phyloP scores from a whole-genome alignment of 179 eudicot species.

The Silene vulgaris region DNA sequence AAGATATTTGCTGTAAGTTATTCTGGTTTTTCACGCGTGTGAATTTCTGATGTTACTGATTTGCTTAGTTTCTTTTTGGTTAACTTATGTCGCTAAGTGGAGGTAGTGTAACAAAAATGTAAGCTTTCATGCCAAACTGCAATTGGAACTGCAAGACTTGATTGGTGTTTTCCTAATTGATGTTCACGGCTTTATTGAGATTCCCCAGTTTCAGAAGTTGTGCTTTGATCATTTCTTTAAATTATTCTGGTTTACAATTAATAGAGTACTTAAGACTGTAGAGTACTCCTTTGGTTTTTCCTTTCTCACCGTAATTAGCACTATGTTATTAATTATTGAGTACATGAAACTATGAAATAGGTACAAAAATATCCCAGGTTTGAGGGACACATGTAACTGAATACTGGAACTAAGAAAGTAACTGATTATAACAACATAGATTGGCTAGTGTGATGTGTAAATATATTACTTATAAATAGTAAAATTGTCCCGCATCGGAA shows the following conservation, averaged over 20 bases:
- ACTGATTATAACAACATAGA: background rate
- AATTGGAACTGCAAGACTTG: background rate
- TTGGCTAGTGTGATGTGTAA: background rate
- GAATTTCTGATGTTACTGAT: background rate
- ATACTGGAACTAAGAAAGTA: background rate
- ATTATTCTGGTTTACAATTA: background rate
- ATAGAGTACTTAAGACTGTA: background rate
- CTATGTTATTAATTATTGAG: background rate
- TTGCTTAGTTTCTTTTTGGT: background rate
- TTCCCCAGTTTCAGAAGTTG: background rate
- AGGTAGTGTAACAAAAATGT: background rate
- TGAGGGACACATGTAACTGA: background rate
- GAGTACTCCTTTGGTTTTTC: background rate
- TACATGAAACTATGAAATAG: background rate
- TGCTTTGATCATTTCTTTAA: background rate
- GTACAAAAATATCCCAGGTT: background rate
- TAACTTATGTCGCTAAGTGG: background rate
- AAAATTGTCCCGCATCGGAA: no score
- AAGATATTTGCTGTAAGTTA: slow-evolving; percentile 78
- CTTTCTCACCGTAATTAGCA: background rate
- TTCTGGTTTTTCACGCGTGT: background rate
- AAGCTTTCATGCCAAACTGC: background rate
- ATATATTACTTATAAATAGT: no score
- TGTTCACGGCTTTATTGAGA: background rate
- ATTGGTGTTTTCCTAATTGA: background rate